Base-by-base conservation (phyloP, 1,139 yeast species). In the Suhomyces atakaporum region DNA sequence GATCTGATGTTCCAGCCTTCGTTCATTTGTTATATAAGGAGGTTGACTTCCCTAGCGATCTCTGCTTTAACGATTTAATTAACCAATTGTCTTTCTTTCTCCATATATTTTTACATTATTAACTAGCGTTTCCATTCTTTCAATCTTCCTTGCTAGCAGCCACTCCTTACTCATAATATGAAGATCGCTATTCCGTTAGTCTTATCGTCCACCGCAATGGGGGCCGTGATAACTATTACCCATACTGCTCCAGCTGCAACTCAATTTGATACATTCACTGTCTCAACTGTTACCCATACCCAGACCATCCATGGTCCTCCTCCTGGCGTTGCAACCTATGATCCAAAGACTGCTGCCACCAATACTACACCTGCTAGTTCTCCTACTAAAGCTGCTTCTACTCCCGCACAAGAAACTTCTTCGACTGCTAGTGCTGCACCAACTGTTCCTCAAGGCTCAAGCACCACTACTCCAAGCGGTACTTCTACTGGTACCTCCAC, bases 171-270 rank as follows among this genome's bases (percentile, higher is more conserved):
- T 24, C 6, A 27, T 6, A 24, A 33, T 8, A 18, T 33, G 36
- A 33, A 27, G 31, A 18, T 33, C 23, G 14, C 29, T 26, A 11
- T 34, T 28, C 38, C 41, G 9, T 25, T 38, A 20, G 9, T 60
- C 25, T 44, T 57, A 33, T 52, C 62, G 5, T 50, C 63, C 9
- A 51, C 51, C 22, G 66, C 66, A 6, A 56, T 64, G 28, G 66
- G 66, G 5, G 45, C 50, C 6, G 30, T 56, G 19, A 49, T 62
- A 34, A 63, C 68, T 18, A 45, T 59, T 29, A 42, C 43, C 7
- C 63, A 58, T 33, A 60, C 67, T 18, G 69, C 69, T 8, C 53
- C 59, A 3, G 53, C 67, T 8, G 60, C 58, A 11, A 63, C 69
- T 16, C 47, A 51, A n/a, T 54, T 57, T 47, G 46, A 45, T 35